Evolutionary conservation across 1,139 yeast species (phyloP).

Genomic region (Spencermartinsiella ligniputridi): DNA sequence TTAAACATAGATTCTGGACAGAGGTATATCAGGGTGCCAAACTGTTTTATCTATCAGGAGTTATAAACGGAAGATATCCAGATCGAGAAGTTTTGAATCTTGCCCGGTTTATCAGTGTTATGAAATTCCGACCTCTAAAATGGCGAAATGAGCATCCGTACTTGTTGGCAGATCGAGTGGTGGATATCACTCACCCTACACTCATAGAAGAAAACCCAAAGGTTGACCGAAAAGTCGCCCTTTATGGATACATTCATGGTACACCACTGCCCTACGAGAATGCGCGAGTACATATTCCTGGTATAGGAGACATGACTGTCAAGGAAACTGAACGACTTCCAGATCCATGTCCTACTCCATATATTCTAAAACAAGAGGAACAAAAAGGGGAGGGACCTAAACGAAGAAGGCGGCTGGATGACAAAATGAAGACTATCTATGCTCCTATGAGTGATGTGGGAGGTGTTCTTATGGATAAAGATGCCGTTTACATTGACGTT

Average conservation of each 20-base stretch:
- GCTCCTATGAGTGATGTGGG: slow-evolving; percentile 99
- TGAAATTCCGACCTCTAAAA: slow-evolving; percentile 96
- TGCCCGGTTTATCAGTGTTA: slow-evolving; percentile 88
- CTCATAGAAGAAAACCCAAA: slow-evolving; percentile 72
- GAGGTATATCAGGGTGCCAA: slow-evolving; percentile 99
- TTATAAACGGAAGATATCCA: slow-evolving; percentile 94
- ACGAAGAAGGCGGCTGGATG: slow-evolving; percentile 88
- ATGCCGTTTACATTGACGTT: slow-evolving; percentile 93
- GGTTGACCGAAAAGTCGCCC: slow-evolving; percentile 81
- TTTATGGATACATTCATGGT: slow-evolving; percentile 94
- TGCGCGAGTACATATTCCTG: slow-evolving; percentile 89
- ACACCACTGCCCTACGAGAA: slow-evolving; percentile 72
- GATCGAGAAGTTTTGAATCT: slow-evolving; percentile 92
- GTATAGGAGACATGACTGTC: slow-evolving; percentile 84
- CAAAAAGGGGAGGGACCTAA: slow-evolving; percentile 63
- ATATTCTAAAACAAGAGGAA: slow-evolving; percentile 77
- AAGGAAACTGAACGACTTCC: slow-evolving; percentile 81
- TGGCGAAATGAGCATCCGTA: slow-evolving; percentile 99
- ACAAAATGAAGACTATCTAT: slow-evolving; percentile 86
- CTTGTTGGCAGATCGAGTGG: slow-evolving; percentile 81
- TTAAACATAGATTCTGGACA: slow-evolving; percentile 97
- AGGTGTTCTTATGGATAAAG: slow-evolving; percentile 93
- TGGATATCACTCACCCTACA: slow-evolving; percentile 95
- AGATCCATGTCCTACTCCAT: slow-evolving; percentile 99
- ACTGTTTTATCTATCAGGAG: slow-evolving; percentile 90